A percentile compares a stretch with the other conserved stretches of the same genome.
Evolutionary conservation across 2,329 filamentous ascomycete genomes (phyloP).

Genomic region (Macrophomina phaseolina): DNA sequence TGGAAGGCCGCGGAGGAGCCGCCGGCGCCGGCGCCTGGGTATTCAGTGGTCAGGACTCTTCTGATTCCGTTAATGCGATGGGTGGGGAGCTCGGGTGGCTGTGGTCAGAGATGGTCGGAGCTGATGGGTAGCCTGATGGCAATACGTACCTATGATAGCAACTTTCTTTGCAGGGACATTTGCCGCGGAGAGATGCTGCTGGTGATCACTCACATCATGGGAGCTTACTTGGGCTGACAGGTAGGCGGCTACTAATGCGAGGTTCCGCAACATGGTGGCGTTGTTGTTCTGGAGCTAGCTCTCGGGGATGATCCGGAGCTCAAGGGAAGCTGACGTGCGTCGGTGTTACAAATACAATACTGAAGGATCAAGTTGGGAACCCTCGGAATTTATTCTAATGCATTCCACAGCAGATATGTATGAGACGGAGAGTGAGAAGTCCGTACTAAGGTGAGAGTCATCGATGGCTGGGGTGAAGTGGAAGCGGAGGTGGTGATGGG

Average conservation of each 20-base stretch:
- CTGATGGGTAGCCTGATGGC: neutral
- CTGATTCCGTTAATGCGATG: neutral
- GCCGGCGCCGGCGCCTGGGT: constrained; percentile 81
- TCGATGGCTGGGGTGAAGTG: neutral
- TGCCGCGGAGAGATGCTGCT: neutral
- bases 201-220: neutral
- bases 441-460: neutral
- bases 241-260: constrained; percentile 13
- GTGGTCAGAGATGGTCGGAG: neutral
- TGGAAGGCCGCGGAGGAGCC: constrained; percentile 88
- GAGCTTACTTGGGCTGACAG: neutral
- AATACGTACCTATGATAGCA: constrained; percentile 44
- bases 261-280: constrained; percentile 19
- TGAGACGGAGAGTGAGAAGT: neutral
- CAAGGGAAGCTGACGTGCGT: constrained; percentile 12
- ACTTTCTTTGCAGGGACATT: constrained; percentile 37
- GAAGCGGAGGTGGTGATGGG: constrained; percentile 6
- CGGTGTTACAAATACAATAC: neutral
- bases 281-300: constrained; percentile 2
- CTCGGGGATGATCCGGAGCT: constrained; percentile 17
- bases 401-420: constrained; percentile 3
- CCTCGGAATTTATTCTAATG: neutral
- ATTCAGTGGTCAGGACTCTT: neutral
- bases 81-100: constrained; percentile 23
- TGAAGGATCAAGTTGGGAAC: neutral